A percentile compares a stretch with the other conserved stretches of the same genome.
These are phyloP conservation scores for Pythium chondricola DNA, from an alignment of 352 stramenopile species.

Conservation along the genomic window DNA sequence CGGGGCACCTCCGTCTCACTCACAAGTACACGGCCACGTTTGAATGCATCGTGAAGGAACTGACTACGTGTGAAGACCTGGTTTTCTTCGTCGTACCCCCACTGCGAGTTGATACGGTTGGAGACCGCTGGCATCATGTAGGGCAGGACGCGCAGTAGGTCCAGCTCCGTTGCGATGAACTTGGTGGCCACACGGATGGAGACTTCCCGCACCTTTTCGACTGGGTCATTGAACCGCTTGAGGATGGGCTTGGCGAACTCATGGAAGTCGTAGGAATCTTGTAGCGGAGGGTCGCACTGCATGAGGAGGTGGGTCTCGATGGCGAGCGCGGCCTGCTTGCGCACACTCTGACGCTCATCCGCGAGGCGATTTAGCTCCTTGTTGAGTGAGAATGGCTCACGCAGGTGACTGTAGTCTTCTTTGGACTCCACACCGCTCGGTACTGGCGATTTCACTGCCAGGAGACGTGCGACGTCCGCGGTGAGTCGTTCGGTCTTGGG, in stretches of 20 bases:
- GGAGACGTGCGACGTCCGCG: no score
- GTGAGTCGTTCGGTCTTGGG: no score
- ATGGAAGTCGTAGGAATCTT: slow-evolving; percentile 19
- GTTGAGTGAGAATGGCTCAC: slow-evolving; percentile 24
- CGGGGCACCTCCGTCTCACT: slow-evolving; percentile 29
- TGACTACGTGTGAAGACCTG: slow-evolving; percentile 62
- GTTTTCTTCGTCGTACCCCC: slow-evolving; percentile 68
- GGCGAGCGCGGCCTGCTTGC: slow-evolving; percentile 51
- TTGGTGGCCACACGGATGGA: slow-evolving; percentile 46
- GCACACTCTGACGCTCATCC: slow-evolving; percentile 37
- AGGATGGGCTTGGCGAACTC: slow-evolving; percentile 71
- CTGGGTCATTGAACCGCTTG: slow-evolving; percentile 76
- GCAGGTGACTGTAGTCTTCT: not conserved
- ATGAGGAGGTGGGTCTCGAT: slow-evolving; percentile 37
- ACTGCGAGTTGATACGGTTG: slow-evolving; percentile 59
- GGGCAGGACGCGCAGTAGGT: slow-evolving; percentile 60
- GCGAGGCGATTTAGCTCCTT: slow-evolving; percentile 52
- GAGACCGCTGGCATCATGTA: slow-evolving; percentile 71
- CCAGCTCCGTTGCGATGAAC: slow-evolving; percentile 38
- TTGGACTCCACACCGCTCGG: not conserved
- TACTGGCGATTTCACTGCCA: no score
- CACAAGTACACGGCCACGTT: slow-evolving; percentile 60
- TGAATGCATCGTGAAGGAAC: slow-evolving; percentile 71
- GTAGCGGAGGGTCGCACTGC: not conserved
- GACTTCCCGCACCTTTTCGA: slow-evolving; percentile 76